Conservation (phyloP, 2,329 filamentous ascomycete species). For the Verticillium longisporum region DNA sequence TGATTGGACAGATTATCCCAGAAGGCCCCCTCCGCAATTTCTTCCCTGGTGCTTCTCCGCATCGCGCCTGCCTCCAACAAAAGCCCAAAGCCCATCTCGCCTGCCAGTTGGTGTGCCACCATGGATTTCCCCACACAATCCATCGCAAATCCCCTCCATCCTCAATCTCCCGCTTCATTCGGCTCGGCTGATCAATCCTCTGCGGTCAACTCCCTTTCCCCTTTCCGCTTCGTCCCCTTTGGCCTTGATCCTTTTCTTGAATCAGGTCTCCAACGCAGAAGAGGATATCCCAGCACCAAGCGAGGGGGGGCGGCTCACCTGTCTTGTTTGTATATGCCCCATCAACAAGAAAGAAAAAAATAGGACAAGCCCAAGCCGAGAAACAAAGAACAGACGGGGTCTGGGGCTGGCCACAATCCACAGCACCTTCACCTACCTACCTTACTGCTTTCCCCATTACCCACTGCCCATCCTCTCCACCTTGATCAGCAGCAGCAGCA, state of each 20-base stretch:
- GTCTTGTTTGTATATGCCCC: too few species aligned
- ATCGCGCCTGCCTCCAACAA: background rate
- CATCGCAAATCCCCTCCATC: background rate
- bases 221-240: background rate
- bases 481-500: too few species aligned
- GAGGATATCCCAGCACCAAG: too few species aligned
- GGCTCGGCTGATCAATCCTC: background rate
- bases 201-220: background rate
- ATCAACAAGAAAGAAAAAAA: too few species aligned
- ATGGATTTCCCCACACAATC: slow-evolving; percentile 8
- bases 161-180: background rate
- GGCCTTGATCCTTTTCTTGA: background rate
- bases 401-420: background rate
- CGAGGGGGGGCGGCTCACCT: too few species aligned
- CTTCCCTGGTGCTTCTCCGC: slow-evolving; percentile 5
- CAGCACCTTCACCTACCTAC: too few species aligned
- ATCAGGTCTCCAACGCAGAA: background rate
- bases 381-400: background rate
- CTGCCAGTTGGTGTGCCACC: background rate
- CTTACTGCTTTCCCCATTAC: background rate
- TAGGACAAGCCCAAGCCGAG: background rate
- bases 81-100: background rate
- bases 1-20: background rate
- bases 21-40: background rate
- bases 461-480: background rate